Base-by-base conservation (phyloP, 1,139 yeast species). In the Magnusiomyces clavatus region DNA sequence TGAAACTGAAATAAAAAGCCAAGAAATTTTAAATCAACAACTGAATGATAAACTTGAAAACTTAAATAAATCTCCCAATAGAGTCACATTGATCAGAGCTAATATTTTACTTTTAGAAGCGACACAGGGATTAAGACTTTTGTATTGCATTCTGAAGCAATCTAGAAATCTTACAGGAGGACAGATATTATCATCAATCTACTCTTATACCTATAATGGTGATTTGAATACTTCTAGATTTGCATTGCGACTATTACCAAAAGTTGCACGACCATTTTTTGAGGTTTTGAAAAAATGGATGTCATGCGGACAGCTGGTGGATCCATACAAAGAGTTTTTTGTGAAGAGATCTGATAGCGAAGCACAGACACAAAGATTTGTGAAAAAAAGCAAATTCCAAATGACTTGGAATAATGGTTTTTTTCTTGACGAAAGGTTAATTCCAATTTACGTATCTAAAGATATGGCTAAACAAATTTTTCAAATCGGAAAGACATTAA, bases 401-500 rank as follows among this genome's bases (percentile, higher is more conserved):
- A 12, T 12, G 13, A 41, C 48, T 36, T 67, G 71, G 72, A 61
- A 58, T 2, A 65, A 62, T 37, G 57, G 68, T 47, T 70, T 69
- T 50, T 53, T 47, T 8, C 54, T 73, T 4, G 66, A 64, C 11
- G 47, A 58, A 36, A 67, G 67, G 0, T 77, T 74, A 57, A 73
- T 84, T 1, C 97, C 97, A 0, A 64, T 67, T 8, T 86, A 84
- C 61, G 69, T 85, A 51, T 64, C 77, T 0, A 60, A 63, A 6
- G 68, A 69, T 14, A 67, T 77, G 1, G 82, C 87, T 1, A 64
- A 70, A 29, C 76, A 78, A 57, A 77, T 86, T 10, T 84, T 77
- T 59, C 86, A 87, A 54, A 81, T 86, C 29, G 98, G 98, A 0
- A 82, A 85, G 58, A 79, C 87, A 14, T 71, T 84, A n/a, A 76